phyloP scores from a whole-genome alignment of 2,329 filamentous ascomycete species.

The Myriosclerotinia duriaeana region DNA sequence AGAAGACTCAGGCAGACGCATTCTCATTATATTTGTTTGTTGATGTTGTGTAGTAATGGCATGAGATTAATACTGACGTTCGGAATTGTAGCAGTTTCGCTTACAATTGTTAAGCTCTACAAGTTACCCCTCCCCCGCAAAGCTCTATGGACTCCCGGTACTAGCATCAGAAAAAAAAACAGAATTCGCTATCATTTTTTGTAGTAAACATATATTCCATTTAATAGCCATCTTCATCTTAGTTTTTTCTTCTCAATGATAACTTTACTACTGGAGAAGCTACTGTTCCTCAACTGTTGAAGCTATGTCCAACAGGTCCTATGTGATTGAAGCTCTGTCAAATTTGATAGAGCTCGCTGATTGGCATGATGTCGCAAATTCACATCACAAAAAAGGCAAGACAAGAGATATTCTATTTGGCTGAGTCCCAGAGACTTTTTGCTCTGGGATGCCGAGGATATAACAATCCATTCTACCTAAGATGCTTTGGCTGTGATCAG shows the following conservation, averaged over 20 bases:
- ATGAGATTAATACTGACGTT: background rate
- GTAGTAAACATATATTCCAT: background rate
- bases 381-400: conserved; percentile 10
- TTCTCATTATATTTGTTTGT: conserved; percentile 33
- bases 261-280: background rate
- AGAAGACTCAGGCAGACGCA: conserved; percentile 33
- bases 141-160: background rate
- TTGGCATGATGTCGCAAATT: background rate
- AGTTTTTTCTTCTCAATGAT: background rate
- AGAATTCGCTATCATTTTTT: background rate
- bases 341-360: background rate
- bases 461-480: conserved; percentile 36
- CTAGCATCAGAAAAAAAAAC: background rate
- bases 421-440: conserved; percentile 32
- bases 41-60: conserved; percentile 3
- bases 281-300: background rate
- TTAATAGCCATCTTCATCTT: background rate
- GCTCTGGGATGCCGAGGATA: conserved; percentile 33
- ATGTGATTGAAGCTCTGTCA: background rate
- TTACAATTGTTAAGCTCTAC: background rate
- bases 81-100: background rate
- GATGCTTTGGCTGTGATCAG: conserved; percentile 12
- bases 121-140: conserved; percentile 19
- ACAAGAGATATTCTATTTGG: conserved; percentile 6
- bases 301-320: too few species aligned